Conservation (phyloP, 805 yeast species). For the Candida odintsovae region DNA sequence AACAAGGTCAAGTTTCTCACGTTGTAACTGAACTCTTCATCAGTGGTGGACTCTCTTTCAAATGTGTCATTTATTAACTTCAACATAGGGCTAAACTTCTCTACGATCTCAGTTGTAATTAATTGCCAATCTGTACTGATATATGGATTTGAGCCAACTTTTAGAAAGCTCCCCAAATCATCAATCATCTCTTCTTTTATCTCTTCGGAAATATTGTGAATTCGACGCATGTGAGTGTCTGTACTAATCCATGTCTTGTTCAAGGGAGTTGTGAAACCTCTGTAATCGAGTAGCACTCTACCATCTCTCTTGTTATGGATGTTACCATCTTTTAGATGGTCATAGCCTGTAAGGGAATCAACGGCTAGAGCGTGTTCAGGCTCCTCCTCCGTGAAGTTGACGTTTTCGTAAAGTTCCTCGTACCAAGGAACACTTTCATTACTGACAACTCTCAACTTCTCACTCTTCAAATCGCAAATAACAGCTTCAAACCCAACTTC, state of each 20-base stretch:
- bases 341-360: slow-evolving; percentile 33
- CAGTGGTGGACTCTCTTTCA: slow-evolving; percentile 1
- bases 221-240: slow-evolving; percentile 40
- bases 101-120: slow-evolving; percentile 41
- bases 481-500: slow-evolving; percentile 61
- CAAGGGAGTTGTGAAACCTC: slow-evolving; percentile 46
- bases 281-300: slow-evolving; percentile 45
- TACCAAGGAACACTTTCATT: slow-evolving; percentile 35
- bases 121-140: slow-evolving; percentile 50
- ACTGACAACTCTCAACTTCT: slow-evolving; percentile 40
- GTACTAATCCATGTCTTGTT: slow-evolving; percentile 44
- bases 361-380: slow-evolving; percentile 3
- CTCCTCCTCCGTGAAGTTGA: slow-evolving; percentile 22
- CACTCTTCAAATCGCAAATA: slow-evolving; percentile 47
- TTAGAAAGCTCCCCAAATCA: slow-evolving; percentile 28
- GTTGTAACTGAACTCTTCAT: slow-evolving; percentile 14
- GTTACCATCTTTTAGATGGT: slow-evolving; percentile 41
- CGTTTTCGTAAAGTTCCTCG: slow-evolving; percentile 17
- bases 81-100: slow-evolving; percentile 49
- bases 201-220: slow-evolving; percentile 30
- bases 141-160: slow-evolving; percentile 31
- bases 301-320: slow-evolving; percentile 42
- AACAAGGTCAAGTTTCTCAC: slow-evolving; percentile 32
- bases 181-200: slow-evolving; percentile 30
- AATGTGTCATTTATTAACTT: slow-evolving; percentile 35